These are phyloP conservation scores for Rosa chinensis DNA, from an alignment of 306 rosid species.

Conservation along the genomic window DNA sequence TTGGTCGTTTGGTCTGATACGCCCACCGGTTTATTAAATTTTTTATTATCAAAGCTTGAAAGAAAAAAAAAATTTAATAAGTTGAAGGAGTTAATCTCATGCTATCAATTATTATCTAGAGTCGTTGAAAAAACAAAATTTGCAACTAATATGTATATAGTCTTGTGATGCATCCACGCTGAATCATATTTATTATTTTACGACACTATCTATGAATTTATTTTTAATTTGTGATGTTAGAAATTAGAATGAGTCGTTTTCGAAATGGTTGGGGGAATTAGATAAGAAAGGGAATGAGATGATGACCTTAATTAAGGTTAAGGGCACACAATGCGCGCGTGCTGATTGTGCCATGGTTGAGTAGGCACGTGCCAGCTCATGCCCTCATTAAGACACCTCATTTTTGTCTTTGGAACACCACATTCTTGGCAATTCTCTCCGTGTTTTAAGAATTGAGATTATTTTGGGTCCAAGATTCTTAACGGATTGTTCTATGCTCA, in stretches of 20 bases:
- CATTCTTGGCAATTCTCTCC: neutral
- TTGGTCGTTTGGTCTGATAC: neutral
- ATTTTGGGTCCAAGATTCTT: neutral
- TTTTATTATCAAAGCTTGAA: neutral
- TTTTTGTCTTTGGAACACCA: constrained; percentile 4
- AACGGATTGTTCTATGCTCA: neutral
- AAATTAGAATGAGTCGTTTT: constrained; percentile 10
- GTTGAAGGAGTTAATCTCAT: neutral
- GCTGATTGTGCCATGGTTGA: constrained; percentile 41
- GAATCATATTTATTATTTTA: neutral
- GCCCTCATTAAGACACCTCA: constrained; percentile 30
- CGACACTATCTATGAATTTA: neutral
- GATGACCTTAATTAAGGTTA: neutral
- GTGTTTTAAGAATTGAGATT: neutral
- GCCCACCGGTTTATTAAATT: neutral
- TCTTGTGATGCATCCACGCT: neutral
- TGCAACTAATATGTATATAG: neutral
- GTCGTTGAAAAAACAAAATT: neutral
- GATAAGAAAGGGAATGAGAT: constrained; percentile 19
- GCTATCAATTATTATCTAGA: neutral
- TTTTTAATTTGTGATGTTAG: neutral
- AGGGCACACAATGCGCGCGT: constrained; percentile 52
- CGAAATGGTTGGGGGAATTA: constrained; percentile 15
- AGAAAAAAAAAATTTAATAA: neutral
- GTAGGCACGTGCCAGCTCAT: constrained; percentile 61